Evolutionary conservation across 345 rosid genomes (phyloP).

Genomic region (Citrus medica): DNA sequence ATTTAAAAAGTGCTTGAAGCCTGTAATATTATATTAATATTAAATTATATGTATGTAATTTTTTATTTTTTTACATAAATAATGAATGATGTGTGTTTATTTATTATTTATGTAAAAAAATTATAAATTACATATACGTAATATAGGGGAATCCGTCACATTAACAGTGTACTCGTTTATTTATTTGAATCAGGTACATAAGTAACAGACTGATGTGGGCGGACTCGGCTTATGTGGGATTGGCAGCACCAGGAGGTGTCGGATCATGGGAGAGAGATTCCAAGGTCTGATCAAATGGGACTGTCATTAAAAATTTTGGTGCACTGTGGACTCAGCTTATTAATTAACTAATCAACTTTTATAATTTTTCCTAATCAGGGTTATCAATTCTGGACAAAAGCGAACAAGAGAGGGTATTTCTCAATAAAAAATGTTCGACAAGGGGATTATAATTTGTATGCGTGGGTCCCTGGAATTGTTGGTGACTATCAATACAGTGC

Average conservation of each 20-base stretch:
- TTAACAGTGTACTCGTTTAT: background rate
- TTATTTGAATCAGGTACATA: slow-evolving; percentile 29
- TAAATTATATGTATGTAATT: too few species aligned
- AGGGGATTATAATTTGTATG: slow-evolving; percentile 62
- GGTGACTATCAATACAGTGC: slow-evolving; percentile 53
- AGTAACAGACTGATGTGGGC: slow-evolving; percentile 25
- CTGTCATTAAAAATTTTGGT: too few species aligned
- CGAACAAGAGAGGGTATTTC: slow-evolving; percentile 56
- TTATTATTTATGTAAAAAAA: fast-evolving
- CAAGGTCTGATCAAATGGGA: slow-evolving; percentile 37
- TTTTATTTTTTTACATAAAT: too few species aligned
- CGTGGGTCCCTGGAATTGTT: slow-evolving; percentile 67
- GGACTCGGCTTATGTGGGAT: slow-evolving; percentile 55
- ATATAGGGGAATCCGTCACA: fast-evolving
- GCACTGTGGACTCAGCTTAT: background rate
- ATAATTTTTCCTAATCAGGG: slow-evolving; percentile 40
- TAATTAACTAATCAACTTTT: background rate
- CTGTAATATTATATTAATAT: fast-evolving
- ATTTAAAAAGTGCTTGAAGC: too few species aligned
- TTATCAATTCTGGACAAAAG: slow-evolving; percentile 78
- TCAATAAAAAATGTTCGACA: slow-evolving; percentile 50
- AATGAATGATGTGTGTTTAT: fast-evolving
- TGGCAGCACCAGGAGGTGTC: slow-evolving; percentile 63
- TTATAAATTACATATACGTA: too few species aligned
- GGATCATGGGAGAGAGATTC: slow-evolving; percentile 88